phyloP scores from a whole-genome alignment of 805 yeast genomes.

The Alloascoidea africana region DNA sequence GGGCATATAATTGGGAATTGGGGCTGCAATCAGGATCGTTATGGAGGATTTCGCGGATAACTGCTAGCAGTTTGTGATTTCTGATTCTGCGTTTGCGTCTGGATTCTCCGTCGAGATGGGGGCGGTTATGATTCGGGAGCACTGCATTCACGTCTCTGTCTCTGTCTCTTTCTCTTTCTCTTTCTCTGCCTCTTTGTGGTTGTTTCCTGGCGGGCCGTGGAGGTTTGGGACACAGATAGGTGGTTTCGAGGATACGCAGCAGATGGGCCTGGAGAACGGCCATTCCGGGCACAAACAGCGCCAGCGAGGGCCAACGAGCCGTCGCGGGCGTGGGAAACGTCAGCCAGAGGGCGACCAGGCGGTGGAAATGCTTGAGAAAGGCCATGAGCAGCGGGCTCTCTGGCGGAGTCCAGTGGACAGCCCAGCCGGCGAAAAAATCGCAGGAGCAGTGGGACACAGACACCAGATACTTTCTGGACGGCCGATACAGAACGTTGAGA shows the following conservation, averaged over 20 bases:
- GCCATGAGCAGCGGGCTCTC: no score
- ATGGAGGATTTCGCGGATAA: slow-evolving; percentile 22
- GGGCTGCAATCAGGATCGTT: slow-evolving; percentile 16
- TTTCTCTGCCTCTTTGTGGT: not conserved
- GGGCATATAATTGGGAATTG: slow-evolving; percentile 16
- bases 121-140: slow-evolving; percentile 1
- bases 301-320: slow-evolving; percentile 8
- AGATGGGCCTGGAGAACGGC: slow-evolving; percentile 13
- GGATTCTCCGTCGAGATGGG: not conserved
- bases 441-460: no score
- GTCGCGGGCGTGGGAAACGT: slow-evolving; percentile 10
- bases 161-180: no score
- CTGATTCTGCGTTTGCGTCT: slow-evolving; percentile 14
- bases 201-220: slow-evolving; percentile 2
- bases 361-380: no score
- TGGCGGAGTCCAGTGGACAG: no score
- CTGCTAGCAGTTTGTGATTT: slow-evolving; percentile 16
- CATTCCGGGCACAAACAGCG: slow-evolving; percentile 18
- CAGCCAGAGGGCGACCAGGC: slow-evolving; percentile 7
- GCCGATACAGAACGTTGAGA: not conserved
- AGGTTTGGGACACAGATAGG: slow-evolving; percentile 5
- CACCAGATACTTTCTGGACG: not conserved
- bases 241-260: slow-evolving; percentile 11
- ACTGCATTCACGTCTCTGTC: not conserved
- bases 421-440: no score